phyloP scores from a whole-genome alignment of 805 yeast genomes.

The Clavispora vitiphila region DNA sequence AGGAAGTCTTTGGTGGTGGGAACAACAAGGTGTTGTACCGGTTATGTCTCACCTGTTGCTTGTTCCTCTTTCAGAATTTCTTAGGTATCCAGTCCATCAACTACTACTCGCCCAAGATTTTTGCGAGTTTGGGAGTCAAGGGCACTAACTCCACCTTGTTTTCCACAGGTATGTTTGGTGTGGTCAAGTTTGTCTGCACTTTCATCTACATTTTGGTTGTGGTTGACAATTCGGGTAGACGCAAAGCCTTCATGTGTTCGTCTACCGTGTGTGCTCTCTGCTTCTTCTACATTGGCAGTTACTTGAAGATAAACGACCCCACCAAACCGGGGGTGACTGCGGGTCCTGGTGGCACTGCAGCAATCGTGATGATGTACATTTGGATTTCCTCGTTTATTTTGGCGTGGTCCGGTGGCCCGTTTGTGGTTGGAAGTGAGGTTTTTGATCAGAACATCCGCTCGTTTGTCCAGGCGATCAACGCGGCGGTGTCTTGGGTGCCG shows the following conservation, averaged over 20 bases:
- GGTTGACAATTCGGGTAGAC: conserved; percentile 33
- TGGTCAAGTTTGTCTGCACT: conserved; percentile 33
- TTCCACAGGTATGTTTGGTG: conserved; percentile 38
- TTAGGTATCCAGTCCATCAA: conserved; percentile 38
- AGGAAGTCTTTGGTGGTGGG: conserved; percentile 24
- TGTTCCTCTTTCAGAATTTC: conserved; percentile 35
- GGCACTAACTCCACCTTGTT: conserved; percentile 34
- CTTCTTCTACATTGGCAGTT: conserved; percentile 38
- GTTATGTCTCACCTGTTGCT: conserved; percentile 27
- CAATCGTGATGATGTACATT: conserved; percentile 37
- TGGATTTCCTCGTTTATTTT: conserved; percentile 38
- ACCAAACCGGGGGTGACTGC: conserved; percentile 26
- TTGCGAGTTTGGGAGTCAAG: conserved; percentile 31
- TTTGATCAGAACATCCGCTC: conserved; percentile 38
- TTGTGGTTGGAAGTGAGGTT: conserved; percentile 35
- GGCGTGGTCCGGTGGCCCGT: conserved; percentile 40
- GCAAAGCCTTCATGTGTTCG: conserved; percentile 32
- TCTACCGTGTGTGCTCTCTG: conserved; percentile 30
- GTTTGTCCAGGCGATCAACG: conserved; percentile 36
- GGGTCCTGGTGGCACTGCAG: conserved; percentile 37
- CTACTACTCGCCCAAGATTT: conserved; percentile 34
- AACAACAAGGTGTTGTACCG: conserved; percentile 23
- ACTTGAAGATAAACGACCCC: conserved; percentile 30
- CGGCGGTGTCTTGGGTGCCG: conserved; percentile 38
- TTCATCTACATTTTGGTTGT: conserved; percentile 29